Evolutionary conservation across 768 basidiomycete genomes (phyloP).

Genomic region (Boletus bicolor): DNA sequence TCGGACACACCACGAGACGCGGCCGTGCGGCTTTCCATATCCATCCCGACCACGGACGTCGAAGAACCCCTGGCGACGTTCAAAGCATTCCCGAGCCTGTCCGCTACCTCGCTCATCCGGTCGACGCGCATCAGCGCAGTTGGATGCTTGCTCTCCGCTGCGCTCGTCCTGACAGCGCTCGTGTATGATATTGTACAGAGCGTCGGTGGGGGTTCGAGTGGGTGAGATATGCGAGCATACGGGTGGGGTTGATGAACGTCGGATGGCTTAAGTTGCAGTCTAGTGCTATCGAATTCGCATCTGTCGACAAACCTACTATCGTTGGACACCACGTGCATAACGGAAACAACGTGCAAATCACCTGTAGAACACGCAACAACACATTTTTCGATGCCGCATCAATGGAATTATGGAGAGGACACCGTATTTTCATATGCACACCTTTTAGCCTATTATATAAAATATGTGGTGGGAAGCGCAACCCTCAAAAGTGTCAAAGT

Average conservation of each 20-base stretch:
- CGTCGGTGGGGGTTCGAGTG: not conserved
- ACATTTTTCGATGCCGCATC: too few relatives aligned
- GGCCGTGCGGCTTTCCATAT: slow-evolving; percentile 1
- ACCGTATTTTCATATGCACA: too few relatives aligned
- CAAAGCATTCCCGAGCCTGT: slow-evolving; percentile 15
- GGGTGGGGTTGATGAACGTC: too few relatives aligned
- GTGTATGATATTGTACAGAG: slow-evolving; percentile 13
- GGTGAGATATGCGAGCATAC: not conserved
- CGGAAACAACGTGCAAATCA: too few relatives aligned
- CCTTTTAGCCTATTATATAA: too few relatives aligned
- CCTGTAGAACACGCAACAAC: too few relatives aligned
- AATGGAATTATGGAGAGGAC: too few relatives aligned
- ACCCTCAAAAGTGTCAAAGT: too few relatives aligned
- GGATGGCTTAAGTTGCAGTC: not conserved
- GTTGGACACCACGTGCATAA: too few relatives aligned
- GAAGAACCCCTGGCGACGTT: slow-evolving; percentile 2
- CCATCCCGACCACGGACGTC: not conserved
- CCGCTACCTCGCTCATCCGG: slow-evolving; percentile 2
- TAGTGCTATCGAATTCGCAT: not conserved
- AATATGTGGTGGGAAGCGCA: too few relatives aligned
- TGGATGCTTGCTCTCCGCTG: not conserved
- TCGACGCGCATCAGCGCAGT: slow-evolving; percentile 12
- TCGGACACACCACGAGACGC: not conserved
- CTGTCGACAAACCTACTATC: not conserved
- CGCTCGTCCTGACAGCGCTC: slow-evolving; percentile 17